Evolutionary conservation across 768 basidiomycete genomes (phyloP).

Genomic region (Rhodotorula babjevae): DNA sequence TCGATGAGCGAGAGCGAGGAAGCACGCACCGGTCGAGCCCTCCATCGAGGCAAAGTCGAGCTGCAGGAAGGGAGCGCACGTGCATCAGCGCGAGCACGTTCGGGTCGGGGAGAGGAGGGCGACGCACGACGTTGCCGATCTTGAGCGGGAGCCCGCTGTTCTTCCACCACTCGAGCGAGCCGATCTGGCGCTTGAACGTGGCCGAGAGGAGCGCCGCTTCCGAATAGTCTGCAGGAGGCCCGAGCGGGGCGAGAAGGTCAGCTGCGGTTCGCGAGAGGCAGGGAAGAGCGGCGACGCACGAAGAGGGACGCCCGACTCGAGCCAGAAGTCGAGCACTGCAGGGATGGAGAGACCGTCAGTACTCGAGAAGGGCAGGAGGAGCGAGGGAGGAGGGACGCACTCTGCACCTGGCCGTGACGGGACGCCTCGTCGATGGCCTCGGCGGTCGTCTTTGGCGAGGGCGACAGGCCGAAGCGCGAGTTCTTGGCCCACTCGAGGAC

Average conservation of each 20-base stretch:
- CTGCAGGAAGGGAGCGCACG: neutral
- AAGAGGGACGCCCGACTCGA: slow-evolving; percentile 57
- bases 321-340: slow-evolving; percentile 76
- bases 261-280: no score
- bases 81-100: neutral
- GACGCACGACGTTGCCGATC: slow-evolving; percentile 60
- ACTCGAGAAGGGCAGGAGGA: neutral
- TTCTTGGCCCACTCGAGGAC: slow-evolving; percentile 81
- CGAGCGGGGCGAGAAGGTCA: slow-evolving; percentile 42
- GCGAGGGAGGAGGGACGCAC: neutral
- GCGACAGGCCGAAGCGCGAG: slow-evolving; percentile 58
- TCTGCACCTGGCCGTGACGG: slow-evolving; percentile 65
- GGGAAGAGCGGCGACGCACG: neutral
- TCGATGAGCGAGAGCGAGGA: no score
- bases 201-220: slow-evolving; percentile 75
- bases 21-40: slow-evolving; percentile 55
- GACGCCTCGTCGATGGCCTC: slow-evolving; percentile 77
- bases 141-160: slow-evolving; percentile 60
- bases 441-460: slow-evolving; percentile 48
- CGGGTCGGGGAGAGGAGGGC: no score
- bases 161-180: slow-evolving; percentile 79
- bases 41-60: slow-evolving; percentile 81
- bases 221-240: slow-evolving; percentile 67
- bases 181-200: slow-evolving; percentile 69
- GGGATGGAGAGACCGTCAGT: neutral